Percentiles rank a stretch among this genome's conserved stretches.
Conservation (phyloP, 31 red algal species). For the Odonthalia washingtoniensis region DNA sequence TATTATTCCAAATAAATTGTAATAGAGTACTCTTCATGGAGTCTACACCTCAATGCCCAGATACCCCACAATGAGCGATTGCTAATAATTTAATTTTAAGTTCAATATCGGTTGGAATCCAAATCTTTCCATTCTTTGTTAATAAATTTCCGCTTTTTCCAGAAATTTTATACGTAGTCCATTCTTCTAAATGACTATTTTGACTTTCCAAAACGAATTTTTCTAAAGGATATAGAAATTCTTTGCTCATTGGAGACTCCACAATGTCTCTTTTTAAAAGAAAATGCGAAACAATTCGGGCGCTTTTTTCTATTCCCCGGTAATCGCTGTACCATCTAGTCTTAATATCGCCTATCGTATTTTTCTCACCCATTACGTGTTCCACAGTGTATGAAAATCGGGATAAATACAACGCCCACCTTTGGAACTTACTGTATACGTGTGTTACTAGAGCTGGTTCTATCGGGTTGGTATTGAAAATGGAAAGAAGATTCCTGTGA, state of each 20-base stretch:
- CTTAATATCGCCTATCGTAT: conserved; percentile 8
- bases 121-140: neutral
- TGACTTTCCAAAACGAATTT: neutral
- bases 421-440: conserved; percentile 5
- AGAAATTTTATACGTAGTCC: neutral
- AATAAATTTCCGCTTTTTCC: neutral
- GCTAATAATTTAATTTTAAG: conserved; percentile 1
- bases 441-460: neutral
- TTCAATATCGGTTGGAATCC: conserved; percentile 2
- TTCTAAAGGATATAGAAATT: too few relatives aligned
- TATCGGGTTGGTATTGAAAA: neutral
- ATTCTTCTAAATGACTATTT: neutral
- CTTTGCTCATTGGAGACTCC: neutral
- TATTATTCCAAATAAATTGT: neutral
- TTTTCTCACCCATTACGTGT: conserved; percentile 4
- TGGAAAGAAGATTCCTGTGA: conserved; percentile 39
- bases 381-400: conserved; percentile 24
- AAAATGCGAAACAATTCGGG: neutral
- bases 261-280: neutral
- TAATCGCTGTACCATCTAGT: conserved; percentile 21
- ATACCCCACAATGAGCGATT: conserved; percentile 17
- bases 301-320: neutral
- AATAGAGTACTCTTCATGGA: neutral
- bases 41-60: conserved; percentile 17
- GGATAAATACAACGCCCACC: conserved; percentile 38